These are phyloP conservation scores for Trametes sanguinea DNA, from an alignment of 768 basidiomycete species.

Conservation along the genomic window DNA sequence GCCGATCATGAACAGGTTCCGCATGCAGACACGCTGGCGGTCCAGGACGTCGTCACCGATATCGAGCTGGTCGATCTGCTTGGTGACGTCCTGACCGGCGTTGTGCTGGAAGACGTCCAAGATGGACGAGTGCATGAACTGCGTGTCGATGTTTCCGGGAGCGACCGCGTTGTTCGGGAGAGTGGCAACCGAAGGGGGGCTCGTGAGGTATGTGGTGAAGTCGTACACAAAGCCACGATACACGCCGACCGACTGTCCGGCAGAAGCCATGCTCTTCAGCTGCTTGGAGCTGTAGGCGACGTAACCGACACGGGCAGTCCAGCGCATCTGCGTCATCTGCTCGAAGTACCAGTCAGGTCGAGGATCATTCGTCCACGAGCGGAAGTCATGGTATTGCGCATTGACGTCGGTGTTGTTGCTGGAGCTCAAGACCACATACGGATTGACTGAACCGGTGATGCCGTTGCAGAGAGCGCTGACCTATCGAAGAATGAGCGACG, in stretches of 20 bases:
- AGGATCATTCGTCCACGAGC: slow-evolving; percentile 81
- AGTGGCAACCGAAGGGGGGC: slow-evolving; percentile 54
- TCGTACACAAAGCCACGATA: slow-evolving; percentile 89
- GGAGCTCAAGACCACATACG: slow-evolving; percentile 74
- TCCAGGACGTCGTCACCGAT: slow-evolving; percentile 62
- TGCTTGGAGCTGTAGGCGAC: slow-evolving; percentile 80
- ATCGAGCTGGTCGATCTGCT: slow-evolving; percentile 59
- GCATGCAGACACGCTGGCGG: slow-evolving; percentile 83
- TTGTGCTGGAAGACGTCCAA: slow-evolving; percentile 74
- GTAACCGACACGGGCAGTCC: slow-evolving; percentile 85
- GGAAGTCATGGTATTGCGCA: slow-evolving; percentile 93
- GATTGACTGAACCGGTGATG: slow-evolving; percentile 71
- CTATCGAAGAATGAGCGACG: slow-evolving; percentile 38
- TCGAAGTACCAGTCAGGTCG: slow-evolving; percentile 99
- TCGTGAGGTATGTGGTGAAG: slow-evolving; percentile 74
- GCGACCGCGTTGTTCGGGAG: slow-evolving; percentile 50
- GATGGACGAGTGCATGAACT: slow-evolving; percentile 75
- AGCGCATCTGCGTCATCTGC: slow-evolving; percentile 91
- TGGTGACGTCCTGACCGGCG: slow-evolving; percentile 82
- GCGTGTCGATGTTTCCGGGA: slow-evolving; percentile 40
- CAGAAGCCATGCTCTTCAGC: slow-evolving; percentile 67
- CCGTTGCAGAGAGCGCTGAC: slow-evolving; percentile 94
- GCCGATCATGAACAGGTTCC: slow-evolving; percentile 91
- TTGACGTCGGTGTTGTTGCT: slow-evolving; percentile 77
- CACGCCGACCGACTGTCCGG: slow-evolving; percentile 73